Percentiles rank a stretch among this genome's conserved stretches.
Evolutionary conservation across 495 filamentous ascomycete species (phyloP).

Genomic region (Neurospora tetrasperma): DNA sequence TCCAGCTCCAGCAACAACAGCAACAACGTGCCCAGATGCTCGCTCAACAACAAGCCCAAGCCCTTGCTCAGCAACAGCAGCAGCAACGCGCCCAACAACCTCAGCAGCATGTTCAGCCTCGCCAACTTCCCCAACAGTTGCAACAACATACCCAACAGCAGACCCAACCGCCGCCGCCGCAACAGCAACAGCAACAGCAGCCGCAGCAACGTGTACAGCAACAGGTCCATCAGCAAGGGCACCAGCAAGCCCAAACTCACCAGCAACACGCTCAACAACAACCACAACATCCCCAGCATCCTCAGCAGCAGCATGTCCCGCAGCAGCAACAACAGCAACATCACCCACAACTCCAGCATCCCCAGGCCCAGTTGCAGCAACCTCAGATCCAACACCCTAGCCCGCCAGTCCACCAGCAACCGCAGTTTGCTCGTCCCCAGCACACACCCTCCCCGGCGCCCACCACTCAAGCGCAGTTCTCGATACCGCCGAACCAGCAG

Average conservation of each 20-base stretch:
- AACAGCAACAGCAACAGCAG: conserved; percentile 3
- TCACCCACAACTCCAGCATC: not conserved
- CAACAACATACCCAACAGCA: conserved; percentile 8
- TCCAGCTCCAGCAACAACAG: conserved; percentile 6
- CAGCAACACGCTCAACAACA: not conserved
- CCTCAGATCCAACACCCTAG: not conserved
- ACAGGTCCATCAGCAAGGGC: not conserved
- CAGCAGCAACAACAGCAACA: not conserved
- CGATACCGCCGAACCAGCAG: conserved; percentile 48
- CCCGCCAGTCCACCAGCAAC: conserved; percentile 4
- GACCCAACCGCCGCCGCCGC: not conserved
- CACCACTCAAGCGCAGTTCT: conserved; percentile 14
- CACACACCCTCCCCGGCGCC: conserved; percentile 26
- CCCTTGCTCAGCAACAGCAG: conserved; percentile 33
- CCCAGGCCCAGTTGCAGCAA: not conserved
- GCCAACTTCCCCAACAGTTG: conserved; percentile 7
- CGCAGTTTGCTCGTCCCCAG: conserved; percentile 16
- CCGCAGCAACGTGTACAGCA: conserved; percentile 4
- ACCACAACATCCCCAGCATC: not conserved
- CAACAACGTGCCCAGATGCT: conserved; percentile 4
- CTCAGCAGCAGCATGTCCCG: not conserved
- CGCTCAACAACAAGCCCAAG: not conserved
- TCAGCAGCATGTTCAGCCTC: conserved; percentile 6
- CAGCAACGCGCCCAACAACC: conserved; percentile 35
- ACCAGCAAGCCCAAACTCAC: not conserved